Percentiles rank a stretch among this genome's conserved stretches.
Evolutionary conservation across 225 moss, liverwort and hornwort species (phyloP).

Genomic region (Straminergon stramineum): DNA sequence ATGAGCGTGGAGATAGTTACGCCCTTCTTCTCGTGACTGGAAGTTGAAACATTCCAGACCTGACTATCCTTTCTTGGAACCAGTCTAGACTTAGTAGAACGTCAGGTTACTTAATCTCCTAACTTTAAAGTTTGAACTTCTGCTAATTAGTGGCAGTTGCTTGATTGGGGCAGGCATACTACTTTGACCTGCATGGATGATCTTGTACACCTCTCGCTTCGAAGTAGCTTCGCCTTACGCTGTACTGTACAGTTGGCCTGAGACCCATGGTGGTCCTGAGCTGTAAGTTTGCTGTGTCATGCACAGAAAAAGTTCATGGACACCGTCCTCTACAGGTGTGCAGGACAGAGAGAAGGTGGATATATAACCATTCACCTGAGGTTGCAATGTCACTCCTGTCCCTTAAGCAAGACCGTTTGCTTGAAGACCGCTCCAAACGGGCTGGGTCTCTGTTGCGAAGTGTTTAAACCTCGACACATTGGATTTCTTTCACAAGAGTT

Average conservation of each 20-base stretch:
- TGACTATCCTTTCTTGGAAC: background rate
- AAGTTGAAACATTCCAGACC: background rate
- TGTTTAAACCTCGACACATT: background rate
- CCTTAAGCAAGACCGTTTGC: background rate
- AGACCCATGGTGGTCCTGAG: slow-evolving; percentile 5
- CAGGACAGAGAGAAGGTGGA: background rate
- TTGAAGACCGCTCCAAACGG: background rate
- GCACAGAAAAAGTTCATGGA: background rate
- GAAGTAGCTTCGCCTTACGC: background rate
- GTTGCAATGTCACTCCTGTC: background rate
- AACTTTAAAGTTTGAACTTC: background rate
- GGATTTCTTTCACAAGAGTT: background rate
- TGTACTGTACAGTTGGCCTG: background rate
- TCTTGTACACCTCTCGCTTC: background rate
- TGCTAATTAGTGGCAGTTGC: background rate
- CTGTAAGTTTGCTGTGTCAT: slow-evolving; percentile 4
- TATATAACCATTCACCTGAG: background rate
- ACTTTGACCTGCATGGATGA: slow-evolving; percentile 10
- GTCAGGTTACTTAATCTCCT: background rate
- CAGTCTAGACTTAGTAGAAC: too few relatives aligned
- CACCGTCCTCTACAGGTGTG: background rate
- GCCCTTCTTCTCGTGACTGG: background rate
- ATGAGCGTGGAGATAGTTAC: background rate
- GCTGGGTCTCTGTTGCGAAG: background rate
- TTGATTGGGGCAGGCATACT: background rate